Conservation (phyloP, 2,329 filamentous ascomycete genomes). For the Trichoderma harzianum region DNA sequence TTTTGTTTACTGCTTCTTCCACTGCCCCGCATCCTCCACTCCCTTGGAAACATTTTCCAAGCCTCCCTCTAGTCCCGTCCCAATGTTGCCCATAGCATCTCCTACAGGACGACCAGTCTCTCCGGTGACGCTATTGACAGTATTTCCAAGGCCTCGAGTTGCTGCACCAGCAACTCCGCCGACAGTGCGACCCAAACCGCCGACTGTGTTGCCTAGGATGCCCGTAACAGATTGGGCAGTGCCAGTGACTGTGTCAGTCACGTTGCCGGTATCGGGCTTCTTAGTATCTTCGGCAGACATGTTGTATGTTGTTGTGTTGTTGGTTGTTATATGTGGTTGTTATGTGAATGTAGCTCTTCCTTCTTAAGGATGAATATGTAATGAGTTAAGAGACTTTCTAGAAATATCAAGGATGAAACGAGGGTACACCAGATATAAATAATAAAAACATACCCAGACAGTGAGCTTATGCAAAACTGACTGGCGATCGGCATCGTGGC, state of each 20-base stretch:
- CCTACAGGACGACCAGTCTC: constrained; percentile 53
- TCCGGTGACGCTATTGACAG: constrained; percentile 52
- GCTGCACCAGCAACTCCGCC: constrained; percentile 48
- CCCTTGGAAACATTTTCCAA: constrained; percentile 48
- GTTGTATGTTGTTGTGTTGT: constrained; percentile 15
- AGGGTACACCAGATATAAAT: not conserved
- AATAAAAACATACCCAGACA: not conserved
- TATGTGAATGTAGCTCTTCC: not conserved
- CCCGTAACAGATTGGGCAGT: constrained; percentile 39
- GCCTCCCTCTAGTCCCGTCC: constrained; percentile 52
- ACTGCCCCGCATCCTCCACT: constrained; percentile 56
- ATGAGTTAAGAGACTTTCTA: not conserved
- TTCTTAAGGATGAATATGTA: not conserved
- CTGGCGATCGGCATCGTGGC: constrained; percentile 15
- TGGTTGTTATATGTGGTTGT: constrained; percentile 4
- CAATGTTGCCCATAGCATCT: constrained; percentile 51
- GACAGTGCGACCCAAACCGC: constrained; percentile 39
- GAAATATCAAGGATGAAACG: not conserved
- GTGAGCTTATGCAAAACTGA: not conserved
- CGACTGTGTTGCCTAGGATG: constrained; percentile 40
- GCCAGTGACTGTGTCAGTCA: constrained; percentile 32
- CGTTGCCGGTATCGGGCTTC: constrained; percentile 21
- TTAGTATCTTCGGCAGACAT: constrained; percentile 27
- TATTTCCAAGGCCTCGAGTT: constrained; percentile 55
- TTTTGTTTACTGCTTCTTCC: constrained; percentile 41